These are phyloP conservation scores for Butyriboletus loyo DNA, from an alignment of 768 basidiomycete genomes.

Conservation along the genomic window DNA sequence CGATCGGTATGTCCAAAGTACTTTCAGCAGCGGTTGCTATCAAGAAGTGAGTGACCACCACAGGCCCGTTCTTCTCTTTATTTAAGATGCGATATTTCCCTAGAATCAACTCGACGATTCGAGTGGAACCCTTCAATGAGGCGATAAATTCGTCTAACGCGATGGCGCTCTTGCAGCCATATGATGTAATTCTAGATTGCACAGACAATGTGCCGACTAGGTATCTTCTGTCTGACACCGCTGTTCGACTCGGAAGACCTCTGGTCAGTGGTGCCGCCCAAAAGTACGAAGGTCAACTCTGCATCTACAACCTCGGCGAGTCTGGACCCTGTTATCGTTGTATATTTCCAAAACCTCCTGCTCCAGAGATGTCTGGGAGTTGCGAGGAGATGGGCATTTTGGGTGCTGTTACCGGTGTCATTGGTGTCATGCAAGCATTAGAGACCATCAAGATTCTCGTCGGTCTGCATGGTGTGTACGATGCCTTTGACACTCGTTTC, in stretches of 20 bases:
- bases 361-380: constrained; percentile 58
- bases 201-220: constrained; percentile 92
- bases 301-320: constrained; percentile 64
- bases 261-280: constrained; percentile 94
- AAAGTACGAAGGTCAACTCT: constrained; percentile 78
- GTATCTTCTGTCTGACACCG: constrained; percentile 87
- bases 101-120: constrained; percentile 76
- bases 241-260: constrained; percentile 71
- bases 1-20: constrained; percentile 77
- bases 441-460: constrained; percentile 81
- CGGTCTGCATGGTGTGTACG: constrained; percentile 57
- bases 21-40: constrained; percentile 75
- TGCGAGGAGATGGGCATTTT: constrained; percentile 90
- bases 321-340: constrained; percentile 92
- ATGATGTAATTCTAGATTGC: constrained; percentile 86
- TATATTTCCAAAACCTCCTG: constrained; percentile 80
- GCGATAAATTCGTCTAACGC: constrained; percentile 66
- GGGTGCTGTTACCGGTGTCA: constrained; percentile 84
- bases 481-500: background rate
- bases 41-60: constrained; percentile 45
- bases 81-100: background rate
- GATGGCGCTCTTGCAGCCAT: constrained; percentile 51
- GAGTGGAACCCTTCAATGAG: constrained; percentile 50
- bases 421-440: constrained; percentile 86
- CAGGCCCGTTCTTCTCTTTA: background rate